These are phyloP conservation scores for Chlorella sorokiniana DNA, from an alignment of 139 green algal genomes.

Conservation along the genomic window DNA sequence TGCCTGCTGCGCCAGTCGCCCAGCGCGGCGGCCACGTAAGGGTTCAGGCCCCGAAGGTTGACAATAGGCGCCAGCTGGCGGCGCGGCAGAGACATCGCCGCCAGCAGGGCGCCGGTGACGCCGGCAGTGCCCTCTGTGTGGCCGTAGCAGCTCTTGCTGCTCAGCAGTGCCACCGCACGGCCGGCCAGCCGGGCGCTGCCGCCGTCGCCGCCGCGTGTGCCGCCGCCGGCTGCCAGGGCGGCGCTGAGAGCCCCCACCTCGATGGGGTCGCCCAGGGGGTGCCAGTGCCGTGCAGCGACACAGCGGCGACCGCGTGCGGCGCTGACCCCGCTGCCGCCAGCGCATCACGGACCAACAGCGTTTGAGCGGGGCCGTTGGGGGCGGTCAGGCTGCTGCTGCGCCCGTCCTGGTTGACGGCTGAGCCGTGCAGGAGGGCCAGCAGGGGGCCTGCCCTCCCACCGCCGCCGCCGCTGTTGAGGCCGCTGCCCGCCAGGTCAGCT, in stretches of 20 bases:
- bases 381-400: slow-evolving; percentile 84
- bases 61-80: slow-evolving; percentile 36
- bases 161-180: slow-evolving; percentile 4
- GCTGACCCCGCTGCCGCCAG: slow-evolving; percentile 25
- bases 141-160: slow-evolving; percentile 58
- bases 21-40: slow-evolving; percentile 47
- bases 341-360: slow-evolving; percentile 55
- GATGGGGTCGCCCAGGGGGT: slow-evolving; percentile 54
- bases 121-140: slow-evolving; percentile 67
- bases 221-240: background rate
- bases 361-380: slow-evolving; percentile 77
- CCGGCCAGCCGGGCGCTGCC: background rate
- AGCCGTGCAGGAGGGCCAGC: slow-evolving; percentile 54
- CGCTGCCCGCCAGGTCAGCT: background rate
- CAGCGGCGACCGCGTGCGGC: background rate
- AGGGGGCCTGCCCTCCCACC: background rate
- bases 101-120: slow-evolving; percentile 70
- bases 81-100: slow-evolving; percentile 15
- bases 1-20: slow-evolving; percentile 5
- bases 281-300: slow-evolving; percentile 49
- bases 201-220: background rate
- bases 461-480: background rate
- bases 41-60: slow-evolving; percentile 76
- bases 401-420: slow-evolving; percentile 88
- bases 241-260: slow-evolving; percentile 39